These are phyloP conservation scores for Rosa hybrid DNA, from an alignment of 331 rosid species.

Conservation along the genomic window DNA sequence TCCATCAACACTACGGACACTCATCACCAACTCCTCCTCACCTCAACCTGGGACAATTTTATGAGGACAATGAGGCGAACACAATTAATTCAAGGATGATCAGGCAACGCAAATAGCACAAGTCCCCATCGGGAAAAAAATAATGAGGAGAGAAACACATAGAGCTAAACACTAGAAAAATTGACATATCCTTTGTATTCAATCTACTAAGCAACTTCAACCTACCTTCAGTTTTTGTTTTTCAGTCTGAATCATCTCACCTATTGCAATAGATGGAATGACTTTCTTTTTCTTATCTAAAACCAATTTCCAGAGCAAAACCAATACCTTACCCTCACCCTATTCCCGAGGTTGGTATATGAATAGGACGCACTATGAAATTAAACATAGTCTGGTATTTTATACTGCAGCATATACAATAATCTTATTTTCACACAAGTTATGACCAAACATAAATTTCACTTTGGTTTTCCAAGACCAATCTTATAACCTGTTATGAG, in stretches of 20 bases:
- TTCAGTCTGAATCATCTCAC: neutral
- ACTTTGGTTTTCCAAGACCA: slow-evolving; percentile 1
- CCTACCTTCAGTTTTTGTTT: neutral
- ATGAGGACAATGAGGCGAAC: neutral
- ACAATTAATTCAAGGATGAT: neutral
- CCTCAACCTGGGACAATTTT: neutral
- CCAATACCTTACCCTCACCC: neutral
- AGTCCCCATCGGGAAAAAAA: neutral
- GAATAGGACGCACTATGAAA: neutral
- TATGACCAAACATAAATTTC: neutral
- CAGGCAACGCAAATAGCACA: neutral
- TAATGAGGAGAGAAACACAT: too few species aligned
- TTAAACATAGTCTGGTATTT: neutral
- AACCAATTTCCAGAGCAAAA: neutral
- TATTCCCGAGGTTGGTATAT: neutral
- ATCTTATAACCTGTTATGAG: neutral
- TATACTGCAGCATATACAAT: neutral
- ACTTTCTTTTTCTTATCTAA: neutral
- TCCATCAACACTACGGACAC: neutral
- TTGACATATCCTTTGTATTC: neutral
- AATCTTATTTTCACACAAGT: neutral
- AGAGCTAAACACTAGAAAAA: neutral
- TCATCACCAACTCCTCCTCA: neutral
- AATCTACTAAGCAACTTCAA: neutral
- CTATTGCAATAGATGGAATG: neutral